Conservation (phyloP, 2,329 filamentous ascomycete genomes). For the Fusarium sp. region DNA sequence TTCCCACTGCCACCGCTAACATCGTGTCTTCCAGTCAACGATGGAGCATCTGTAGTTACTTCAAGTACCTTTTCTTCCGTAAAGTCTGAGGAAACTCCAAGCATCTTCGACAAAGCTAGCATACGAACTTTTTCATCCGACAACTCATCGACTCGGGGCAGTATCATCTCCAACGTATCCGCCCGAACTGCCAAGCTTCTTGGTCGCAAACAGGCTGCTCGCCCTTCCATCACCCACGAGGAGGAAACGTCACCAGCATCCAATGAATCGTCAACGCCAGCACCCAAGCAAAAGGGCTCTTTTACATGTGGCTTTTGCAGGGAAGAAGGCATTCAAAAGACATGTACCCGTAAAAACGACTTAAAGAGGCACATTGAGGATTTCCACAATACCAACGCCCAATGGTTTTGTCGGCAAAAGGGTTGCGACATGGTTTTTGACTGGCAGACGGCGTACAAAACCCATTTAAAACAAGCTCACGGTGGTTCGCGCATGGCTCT, state of each 20-base stretch:
- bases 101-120: constrained; percentile 50
- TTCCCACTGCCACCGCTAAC: constrained; percentile 6
- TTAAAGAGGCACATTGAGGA: constrained; percentile 60
- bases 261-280: constrained; percentile 36
- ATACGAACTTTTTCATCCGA: constrained; percentile 53
- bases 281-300: constrained; percentile 50
- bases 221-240: constrained; percentile 37
- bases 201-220: constrained; percentile 41
- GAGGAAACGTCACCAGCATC: constrained; percentile 38
- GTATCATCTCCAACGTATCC: constrained; percentile 54
- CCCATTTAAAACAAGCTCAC: constrained; percentile 56
- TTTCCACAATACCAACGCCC: constrained; percentile 58
- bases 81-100: constrained; percentile 49
- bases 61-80: constrained; percentile 48
- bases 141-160: constrained; percentile 51
- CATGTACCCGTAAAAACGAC: constrained; percentile 58
- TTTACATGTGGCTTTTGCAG: constrained; percentile 55
- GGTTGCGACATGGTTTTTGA: constrained; percentile 58
- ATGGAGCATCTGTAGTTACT: constrained; percentile 48
- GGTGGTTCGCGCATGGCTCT: constrained; percentile 53
- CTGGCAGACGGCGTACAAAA: constrained; percentile 59
- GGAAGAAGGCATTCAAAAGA: constrained; percentile 53
- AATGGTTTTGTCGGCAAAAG: constrained; percentile 57
- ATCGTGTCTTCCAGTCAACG: constrained; percentile 37
- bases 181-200: constrained; percentile 49